A percentile compares a stretch with the other conserved stretches of the same genome.
phyloP scores from a whole-genome alignment of 2,329 filamentous ascomycete genomes.

The Cladorrhinum sp. region DNA sequence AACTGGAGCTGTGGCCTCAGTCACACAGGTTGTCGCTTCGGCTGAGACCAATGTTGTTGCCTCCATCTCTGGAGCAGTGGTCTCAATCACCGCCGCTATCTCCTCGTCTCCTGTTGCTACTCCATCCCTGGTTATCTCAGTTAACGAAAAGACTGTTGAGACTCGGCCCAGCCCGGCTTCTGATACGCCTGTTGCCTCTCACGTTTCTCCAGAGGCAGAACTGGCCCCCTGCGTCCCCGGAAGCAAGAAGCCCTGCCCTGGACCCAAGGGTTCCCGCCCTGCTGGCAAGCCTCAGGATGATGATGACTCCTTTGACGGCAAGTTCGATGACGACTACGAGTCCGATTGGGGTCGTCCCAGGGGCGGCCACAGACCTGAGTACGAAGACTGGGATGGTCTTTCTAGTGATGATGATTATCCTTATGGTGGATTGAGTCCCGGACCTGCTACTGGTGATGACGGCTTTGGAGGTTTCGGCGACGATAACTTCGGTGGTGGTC shows the following conservation, averaged over 20 bases:
- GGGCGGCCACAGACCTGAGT: background rate
- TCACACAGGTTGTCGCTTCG: background rate
- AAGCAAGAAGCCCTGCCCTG: background rate
- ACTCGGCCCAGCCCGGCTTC: background rate
- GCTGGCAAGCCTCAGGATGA: background rate
- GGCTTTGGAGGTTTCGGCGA: background rate
- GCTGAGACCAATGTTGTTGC: background rate
- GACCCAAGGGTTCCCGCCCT: background rate
- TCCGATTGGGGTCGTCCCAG: background rate
- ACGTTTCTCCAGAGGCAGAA: background rate
- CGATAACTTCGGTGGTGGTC: background rate
- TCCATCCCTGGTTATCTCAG: background rate
- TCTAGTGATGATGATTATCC: background rate
- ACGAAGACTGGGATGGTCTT: background rate
- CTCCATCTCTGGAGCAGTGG: background rate
- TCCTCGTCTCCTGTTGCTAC: background rate
- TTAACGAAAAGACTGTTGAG: background rate
- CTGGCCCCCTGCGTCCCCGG: background rate
- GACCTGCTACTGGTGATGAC: background rate
- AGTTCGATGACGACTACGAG: background rate
- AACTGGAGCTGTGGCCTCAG: background rate
- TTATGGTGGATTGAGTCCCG: background rate
- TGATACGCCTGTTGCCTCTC: background rate
- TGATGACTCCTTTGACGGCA: background rate
- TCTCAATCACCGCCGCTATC: background rate